These are phyloP conservation scores for Phycomyces blakesleeanus DNA, from an alignment of 192 early-diverging fungal species.

Conservation along the genomic window DNA sequence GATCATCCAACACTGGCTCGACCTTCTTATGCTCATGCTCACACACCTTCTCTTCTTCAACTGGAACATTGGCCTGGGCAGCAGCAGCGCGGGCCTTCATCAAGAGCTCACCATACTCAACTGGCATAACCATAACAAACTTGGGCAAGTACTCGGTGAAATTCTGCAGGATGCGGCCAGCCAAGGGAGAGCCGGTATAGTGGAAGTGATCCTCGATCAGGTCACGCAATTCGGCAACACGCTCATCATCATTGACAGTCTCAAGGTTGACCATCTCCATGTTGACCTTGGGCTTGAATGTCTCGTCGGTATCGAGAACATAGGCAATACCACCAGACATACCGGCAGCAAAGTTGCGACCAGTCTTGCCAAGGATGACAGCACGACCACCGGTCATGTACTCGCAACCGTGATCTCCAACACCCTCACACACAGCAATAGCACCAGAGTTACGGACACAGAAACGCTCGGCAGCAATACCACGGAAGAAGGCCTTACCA, in stretches of 20 bases:
- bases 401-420: slow-evolving; percentile 98
- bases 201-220: slow-evolving; percentile 79
- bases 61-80: slow-evolving; percentile 18
- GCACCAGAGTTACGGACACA: slow-evolving; percentile 98
- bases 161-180: slow-evolving; percentile 63
- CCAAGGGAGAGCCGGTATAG: slow-evolving; percentile 78
- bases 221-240: slow-evolving; percentile 69
- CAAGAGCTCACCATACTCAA: slow-evolving; percentile 84
- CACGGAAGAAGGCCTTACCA: slow-evolving; percentile 87
- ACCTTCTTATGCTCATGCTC: slow-evolving; percentile 18
- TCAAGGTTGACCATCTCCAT: slow-evolving; percentile 89
- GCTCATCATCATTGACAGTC: slow-evolving; percentile 70
- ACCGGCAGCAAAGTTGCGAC: slow-evolving; percentile 98
- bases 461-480: slow-evolving; percentile 96
- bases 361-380: slow-evolving; percentile 82
- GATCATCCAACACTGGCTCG: slow-evolving; percentile 72
- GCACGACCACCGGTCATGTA: slow-evolving; percentile 99
- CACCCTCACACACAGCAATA: slow-evolving; percentile 90
- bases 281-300: slow-evolving; percentile 76
- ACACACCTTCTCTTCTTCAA: slow-evolving; percentile 7
- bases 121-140: slow-evolving; percentile 93
- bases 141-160: slow-evolving; percentile 68
- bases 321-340: slow-evolving; percentile 98
- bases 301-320: slow-evolving; percentile 66
- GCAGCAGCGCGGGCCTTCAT: slow-evolving; percentile 56